phyloP scores from a whole-genome alignment of 2,329 filamentous ascomycete genomes.

The Emergomyces pasteurianus region DNA sequence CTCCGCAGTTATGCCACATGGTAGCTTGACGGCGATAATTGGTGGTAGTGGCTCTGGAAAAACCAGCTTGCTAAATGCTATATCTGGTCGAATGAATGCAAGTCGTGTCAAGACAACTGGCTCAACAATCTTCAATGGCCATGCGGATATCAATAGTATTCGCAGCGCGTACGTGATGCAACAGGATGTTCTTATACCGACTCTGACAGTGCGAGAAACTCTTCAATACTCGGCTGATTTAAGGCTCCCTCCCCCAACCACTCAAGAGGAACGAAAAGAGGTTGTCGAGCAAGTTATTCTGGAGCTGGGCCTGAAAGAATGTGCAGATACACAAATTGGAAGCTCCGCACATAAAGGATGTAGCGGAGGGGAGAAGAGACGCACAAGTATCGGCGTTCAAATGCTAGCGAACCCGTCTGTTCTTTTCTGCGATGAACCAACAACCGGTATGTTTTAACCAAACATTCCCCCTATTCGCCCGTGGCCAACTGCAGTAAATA shows the following conservation, averaged over 20 bases:
- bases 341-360: slow-evolving; percentile 61
- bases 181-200: slow-evolving; percentile 61
- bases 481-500: background rate
- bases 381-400: slow-evolving; percentile 67
- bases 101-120: slow-evolving; percentile 44
- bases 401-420: slow-evolving; percentile 68
- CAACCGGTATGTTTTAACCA: slow-evolving; percentile 42
- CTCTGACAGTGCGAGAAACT: slow-evolving; percentile 64
- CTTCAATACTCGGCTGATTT: slow-evolving; percentile 61
- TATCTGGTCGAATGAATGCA: slow-evolving; percentile 55
- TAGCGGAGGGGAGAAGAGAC: slow-evolving; percentile 65
- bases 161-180: slow-evolving; percentile 52
- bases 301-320: slow-evolving; percentile 65
- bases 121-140: slow-evolving; percentile 49
- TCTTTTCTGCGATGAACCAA: slow-evolving; percentile 67
- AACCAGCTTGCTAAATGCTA: slow-evolving; percentile 57
- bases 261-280: slow-evolving; percentile 43
- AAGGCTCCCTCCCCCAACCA: slow-evolving; percentile 52
- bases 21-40: slow-evolving; percentile 62
- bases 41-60: slow-evolving; percentile 65
- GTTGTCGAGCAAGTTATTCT: slow-evolving; percentile 67
- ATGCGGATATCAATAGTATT: slow-evolving; percentile 35
- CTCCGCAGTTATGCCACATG: slow-evolving; percentile 50
- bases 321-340: slow-evolving; percentile 62
- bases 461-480: background rate